A percentile compares a stretch with the other conserved stretches of the same genome.
phyloP scores from a whole-genome alignment of 176 grass and related monocot species.

The Eragrostis curvula region DNA sequence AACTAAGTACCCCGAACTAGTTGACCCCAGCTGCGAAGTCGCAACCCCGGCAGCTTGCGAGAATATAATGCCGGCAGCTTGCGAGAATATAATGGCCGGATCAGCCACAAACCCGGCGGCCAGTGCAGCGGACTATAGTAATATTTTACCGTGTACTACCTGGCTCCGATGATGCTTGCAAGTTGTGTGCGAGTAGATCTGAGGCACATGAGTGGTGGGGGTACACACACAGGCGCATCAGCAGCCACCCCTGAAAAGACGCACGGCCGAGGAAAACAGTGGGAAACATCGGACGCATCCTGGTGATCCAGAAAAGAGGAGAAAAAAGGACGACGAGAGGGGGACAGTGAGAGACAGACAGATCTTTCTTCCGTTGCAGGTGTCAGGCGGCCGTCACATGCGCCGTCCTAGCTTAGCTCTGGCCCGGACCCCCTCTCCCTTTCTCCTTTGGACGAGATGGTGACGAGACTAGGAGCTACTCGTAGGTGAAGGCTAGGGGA shows the following conservation, averaged over 20 bases:
- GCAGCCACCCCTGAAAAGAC: slow-evolving; percentile 22
- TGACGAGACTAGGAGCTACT: not conserved
- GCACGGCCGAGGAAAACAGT: slow-evolving; percentile 30
- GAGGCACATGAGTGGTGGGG: not conserved
- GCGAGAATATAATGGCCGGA: slow-evolving; percentile 8
- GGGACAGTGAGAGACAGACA: not conserved
- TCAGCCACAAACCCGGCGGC: not conserved
- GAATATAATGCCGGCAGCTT: no score
- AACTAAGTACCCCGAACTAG: not conserved
- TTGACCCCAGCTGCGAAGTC: slow-evolving; percentile 42
- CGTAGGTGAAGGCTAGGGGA: not conserved
- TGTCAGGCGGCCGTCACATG: slow-evolving; percentile 37
- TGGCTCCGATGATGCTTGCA: not conserved
- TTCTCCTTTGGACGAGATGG: not conserved
- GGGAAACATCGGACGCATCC: slow-evolving; percentile 36
- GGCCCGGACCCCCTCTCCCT: not conserved
- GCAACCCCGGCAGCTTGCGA: no score
- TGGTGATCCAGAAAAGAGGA: not conserved
- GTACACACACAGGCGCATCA: no score
- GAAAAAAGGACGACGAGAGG: not conserved
- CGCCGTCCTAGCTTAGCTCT: no score
- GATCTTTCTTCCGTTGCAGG: slow-evolving; percentile 48
- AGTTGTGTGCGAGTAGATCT: slow-evolving; percentile 22
- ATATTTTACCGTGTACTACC: slow-evolving; percentile 15
- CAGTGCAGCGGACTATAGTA: not conserved